Evolutionary conservation across 805 yeast species (phyloP).

Genomic region (Lipomyces anomalus): DNA sequence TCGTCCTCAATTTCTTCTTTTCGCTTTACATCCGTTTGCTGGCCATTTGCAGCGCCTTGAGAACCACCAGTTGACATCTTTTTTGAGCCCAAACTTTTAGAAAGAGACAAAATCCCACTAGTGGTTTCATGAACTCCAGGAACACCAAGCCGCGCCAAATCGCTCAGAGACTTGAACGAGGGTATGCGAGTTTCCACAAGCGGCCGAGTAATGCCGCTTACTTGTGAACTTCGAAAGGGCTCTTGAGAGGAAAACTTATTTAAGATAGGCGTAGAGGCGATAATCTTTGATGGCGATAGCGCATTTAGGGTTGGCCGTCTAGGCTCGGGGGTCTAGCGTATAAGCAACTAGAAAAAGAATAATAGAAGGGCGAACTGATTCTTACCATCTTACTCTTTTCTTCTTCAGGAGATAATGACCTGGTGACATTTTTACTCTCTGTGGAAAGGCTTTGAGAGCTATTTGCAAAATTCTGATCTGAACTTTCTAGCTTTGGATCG

Average conservation of each 20-base stretch:
- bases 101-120: slow-evolving; percentile 7
- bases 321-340: too few species aligned
- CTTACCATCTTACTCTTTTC: too few species aligned
- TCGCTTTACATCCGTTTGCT: neutral
- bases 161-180: slow-evolving; percentile 18
- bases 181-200: slow-evolving; percentile 16
- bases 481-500: too few species aligned
- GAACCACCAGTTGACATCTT: neutral
- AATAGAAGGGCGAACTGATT: too few species aligned
- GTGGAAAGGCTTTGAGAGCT: too few species aligned
- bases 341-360: too few species aligned
- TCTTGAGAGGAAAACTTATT: neutral
- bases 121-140: slow-evolving; percentile 23
- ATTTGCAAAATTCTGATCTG: too few species aligned
- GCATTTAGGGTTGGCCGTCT: too few species aligned
- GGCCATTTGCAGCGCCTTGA: neutral
- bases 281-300: too few species aligned
- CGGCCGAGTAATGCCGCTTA: neutral
- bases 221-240: neutral
- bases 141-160: slow-evolving; percentile 16
- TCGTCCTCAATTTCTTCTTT: too few species aligned
- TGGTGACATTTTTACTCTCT: too few species aligned
- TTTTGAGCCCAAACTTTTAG: neutral
- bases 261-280: neutral
- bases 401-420: too few species aligned